Percentiles rank a stretch among this genome's conserved stretches.
Evolutionary conservation across 306 rosid species (phyloP).

Genomic region (Coriaria nepalensis): DNA sequence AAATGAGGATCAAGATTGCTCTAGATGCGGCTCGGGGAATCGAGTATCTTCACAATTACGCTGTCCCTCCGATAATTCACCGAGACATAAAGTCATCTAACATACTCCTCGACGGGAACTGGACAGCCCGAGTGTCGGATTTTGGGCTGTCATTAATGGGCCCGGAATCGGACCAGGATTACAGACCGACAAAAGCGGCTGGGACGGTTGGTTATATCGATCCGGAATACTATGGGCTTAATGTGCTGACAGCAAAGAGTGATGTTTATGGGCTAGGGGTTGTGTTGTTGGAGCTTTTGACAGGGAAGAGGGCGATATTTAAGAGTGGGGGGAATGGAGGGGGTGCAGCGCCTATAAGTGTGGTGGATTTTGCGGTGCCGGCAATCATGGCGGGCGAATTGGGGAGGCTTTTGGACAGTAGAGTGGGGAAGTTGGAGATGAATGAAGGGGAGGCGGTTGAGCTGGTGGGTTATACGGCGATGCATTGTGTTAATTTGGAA

Average conservation of each 20-base stretch:
- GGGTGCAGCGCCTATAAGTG: conserved; percentile 45
- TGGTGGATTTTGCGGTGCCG: conserved; percentile 77
- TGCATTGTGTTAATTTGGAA: conserved; percentile 80
- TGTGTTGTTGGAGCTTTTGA: conserved; percentile 71
- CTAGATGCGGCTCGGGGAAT: conserved; percentile 86
- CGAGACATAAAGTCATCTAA: conserved; percentile 85
- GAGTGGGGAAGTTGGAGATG: conserved; percentile 49
- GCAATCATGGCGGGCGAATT: conserved; percentile 58
- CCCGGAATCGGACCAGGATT: conserved; percentile 40
- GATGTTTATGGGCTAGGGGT: conserved; percentile 91
- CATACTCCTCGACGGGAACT: conserved; percentile 53
- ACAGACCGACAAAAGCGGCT: conserved; percentile 48
- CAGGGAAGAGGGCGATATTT: conserved; percentile 87
- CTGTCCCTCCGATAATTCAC: conserved; percentile 90
- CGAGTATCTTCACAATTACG: conserved; percentile 81
- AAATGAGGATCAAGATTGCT: conserved; percentile 73
- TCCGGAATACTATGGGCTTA: conserved; percentile 89
- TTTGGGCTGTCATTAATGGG: conserved; percentile 77
- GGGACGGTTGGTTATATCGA: conserved; percentile 91
- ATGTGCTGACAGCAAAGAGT: conserved; percentile 72
- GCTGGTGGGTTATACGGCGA: conserved; percentile 57
- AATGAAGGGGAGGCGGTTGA: conserved; percentile 79
- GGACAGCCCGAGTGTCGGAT: conserved; percentile 85
- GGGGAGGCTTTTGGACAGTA: conserved; percentile 43
- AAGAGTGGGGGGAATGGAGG: conserved; percentile 43